These are phyloP conservation scores for Dioscorea alata DNA, from an alignment of 106 monocot genomes.

Conservation along the genomic window DNA sequence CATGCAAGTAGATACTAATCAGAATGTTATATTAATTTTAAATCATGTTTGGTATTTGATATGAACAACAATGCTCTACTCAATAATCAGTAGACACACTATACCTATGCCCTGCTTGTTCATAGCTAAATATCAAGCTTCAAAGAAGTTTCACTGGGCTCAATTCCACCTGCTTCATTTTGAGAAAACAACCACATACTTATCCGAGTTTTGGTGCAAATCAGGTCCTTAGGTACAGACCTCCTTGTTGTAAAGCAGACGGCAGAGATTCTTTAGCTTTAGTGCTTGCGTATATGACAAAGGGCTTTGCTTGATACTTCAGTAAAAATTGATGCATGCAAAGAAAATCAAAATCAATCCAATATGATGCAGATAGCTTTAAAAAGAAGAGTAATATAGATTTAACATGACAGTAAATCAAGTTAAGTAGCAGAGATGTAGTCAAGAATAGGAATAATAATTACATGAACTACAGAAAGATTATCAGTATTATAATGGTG, in stretches of 20 bases:
- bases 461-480: background rate
- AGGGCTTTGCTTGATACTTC: constrained; percentile 92
- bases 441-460: background rate
- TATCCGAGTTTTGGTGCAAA: background rate
- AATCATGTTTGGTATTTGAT: background rate
- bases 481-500: background rate
- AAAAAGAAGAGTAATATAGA: background rate
- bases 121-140: constrained; percentile 92
- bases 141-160: constrained; percentile 65
- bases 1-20: too few relatives aligned
- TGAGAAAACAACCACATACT: constrained; percentile 13
- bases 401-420: background rate
- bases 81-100: too few relatives aligned
- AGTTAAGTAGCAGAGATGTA: background rate
- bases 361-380: background rate
- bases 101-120: constrained; percentile 98
- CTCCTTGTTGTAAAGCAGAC: constrained; percentile 60
- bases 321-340: constrained; percentile 38
- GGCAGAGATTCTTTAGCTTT: constrained; percentile 86
- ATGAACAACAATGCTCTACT: background rate
- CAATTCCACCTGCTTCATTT: constrained; percentile 39
- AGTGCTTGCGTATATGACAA: constrained; percentile 78
- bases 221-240: constrained; percentile 19
- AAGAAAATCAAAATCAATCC: constrained; percentile 1
- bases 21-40: too few relatives aligned